phyloP scores from a whole-genome alignment of 2,329 filamentous ascomycete genomes.

The Fusarium papillatum region DNA sequence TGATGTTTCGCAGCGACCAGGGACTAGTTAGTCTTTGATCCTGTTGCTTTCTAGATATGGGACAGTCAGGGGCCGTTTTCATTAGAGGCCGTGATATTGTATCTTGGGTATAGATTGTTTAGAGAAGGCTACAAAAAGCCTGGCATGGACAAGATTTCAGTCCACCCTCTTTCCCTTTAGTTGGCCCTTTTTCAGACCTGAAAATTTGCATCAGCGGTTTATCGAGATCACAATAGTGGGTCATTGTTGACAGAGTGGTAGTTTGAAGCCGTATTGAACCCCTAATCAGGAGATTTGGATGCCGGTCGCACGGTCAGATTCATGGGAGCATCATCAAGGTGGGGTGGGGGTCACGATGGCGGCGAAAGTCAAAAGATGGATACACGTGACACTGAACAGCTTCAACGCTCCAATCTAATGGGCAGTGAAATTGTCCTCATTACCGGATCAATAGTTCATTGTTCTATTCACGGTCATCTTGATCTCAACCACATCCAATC shows the following conservation, averaged over 20 bases:
- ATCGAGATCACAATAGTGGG: not conserved
- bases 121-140: not conserved
- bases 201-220: not conserved
- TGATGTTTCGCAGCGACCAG: not conserved
- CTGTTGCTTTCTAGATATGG: not conserved
- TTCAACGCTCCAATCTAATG: not conserved
- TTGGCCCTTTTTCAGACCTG: not conserved
- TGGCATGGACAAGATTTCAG: not conserved
- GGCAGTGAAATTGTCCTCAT: not conserved
- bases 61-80: not conserved
- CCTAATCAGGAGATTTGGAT: not conserved
- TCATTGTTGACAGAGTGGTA: not conserved
- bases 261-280: not conserved
- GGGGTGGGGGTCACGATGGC: not conserved
- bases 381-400: not conserved
- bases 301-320: not conserved
- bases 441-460: not conserved
- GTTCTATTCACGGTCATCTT: not conserved
- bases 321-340: not conserved
- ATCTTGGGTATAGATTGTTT: not conserved
- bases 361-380: not conserved
- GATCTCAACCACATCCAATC: not conserved
- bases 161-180: not conserved
- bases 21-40: not conserved
- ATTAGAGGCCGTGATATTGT: not conserved